Base-by-base conservation (phyloP, 257 asterid species). In the Solanum phureja region DNA sequence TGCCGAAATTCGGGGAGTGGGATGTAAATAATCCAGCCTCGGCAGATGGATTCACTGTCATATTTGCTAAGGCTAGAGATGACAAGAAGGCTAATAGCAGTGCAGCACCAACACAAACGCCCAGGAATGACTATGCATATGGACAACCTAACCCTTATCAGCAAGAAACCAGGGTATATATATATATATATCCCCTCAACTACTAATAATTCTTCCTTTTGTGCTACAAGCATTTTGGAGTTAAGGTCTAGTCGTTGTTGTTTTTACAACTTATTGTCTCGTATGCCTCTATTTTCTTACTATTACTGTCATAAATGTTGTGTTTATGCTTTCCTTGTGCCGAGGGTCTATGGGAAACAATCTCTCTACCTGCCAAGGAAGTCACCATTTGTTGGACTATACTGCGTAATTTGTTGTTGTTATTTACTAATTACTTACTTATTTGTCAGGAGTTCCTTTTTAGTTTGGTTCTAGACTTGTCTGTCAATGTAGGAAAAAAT, bases 1-100 rank as follows among this genome's bases (percentile, higher is more conserved):
- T 92, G 90, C 94, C 94, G 71, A 92, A 89, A 86, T 92, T 92
- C 31, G 94, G 94, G 29, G 94, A 92, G 85, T 92, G 93, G 93
- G 94, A 92, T 86, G 94, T 91, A 58, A 91, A 89, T 24, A 90
- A 92, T 87, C 94, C 93, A 0, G 92, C 94, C 13, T 92, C 94
- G 0, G 93, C 93, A n/a, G 94, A 92, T 77, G 94, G 94, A 56
- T 90, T 92, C 56, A 92, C 92, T 3, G 94, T 90, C 87, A 92
- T 92, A 62, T 92, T 92, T 87, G 90, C 92, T 49, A 92, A 92
- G 91, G 94, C 93, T 66, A 90, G 94, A 68, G 94, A 92, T 69
- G 94, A 92, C 87, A 92, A 90, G 85, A 92, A 92, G 84, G 89
- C 90, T 60, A 89, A 85, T 24, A 91, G 90, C 69, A 79, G 86